Evolutionary conservation across 169 alveolate genomes (phyloP).

Genomic region (Eimeria maxima): DNA sequence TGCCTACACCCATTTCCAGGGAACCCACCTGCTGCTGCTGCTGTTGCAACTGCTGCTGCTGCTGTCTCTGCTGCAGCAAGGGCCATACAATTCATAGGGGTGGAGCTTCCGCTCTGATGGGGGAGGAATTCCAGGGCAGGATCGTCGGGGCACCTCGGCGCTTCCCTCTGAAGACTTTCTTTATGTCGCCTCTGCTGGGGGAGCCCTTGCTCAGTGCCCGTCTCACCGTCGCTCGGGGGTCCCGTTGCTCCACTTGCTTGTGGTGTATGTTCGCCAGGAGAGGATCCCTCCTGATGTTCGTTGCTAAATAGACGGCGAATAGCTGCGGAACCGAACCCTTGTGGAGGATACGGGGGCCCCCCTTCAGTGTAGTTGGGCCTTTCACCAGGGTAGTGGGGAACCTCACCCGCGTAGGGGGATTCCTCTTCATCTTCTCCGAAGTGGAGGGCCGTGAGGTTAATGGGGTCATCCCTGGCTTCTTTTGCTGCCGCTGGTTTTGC

Average conservation of each 20-base stretch:
- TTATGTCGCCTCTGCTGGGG: not conserved
- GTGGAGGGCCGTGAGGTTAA: conserved; percentile 53
- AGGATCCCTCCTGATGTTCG: not conserved
- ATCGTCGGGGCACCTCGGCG: not conserved
- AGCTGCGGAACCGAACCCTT: not conserved
- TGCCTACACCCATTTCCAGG: not conserved
- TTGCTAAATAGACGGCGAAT: conserved; percentile 39
- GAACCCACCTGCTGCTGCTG: not conserved
- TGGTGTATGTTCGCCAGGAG: not conserved
- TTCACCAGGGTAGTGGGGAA: not conserved
- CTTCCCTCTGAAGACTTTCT: not conserved
- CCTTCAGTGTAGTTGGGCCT: not conserved
- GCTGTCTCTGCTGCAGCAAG: not conserved
- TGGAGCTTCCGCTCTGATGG: not conserved
- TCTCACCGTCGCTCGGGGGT: not conserved
- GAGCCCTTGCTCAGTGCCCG: not conserved
- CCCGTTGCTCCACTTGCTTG: not conserved
- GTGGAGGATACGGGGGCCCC: conserved; percentile 32
- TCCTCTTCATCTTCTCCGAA: not conserved
- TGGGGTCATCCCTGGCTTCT: not conserved
- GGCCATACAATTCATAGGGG: not conserved
- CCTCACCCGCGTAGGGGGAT: not conserved
- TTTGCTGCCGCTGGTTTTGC: conserved; percentile 22
- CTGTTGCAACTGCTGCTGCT: not conserved
- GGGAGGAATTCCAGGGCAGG: not conserved